These are phyloP conservation scores for Oryza rufipogon DNA, from an alignment of 176 grass and related monocot genomes.

Conservation along the genomic window DNA sequence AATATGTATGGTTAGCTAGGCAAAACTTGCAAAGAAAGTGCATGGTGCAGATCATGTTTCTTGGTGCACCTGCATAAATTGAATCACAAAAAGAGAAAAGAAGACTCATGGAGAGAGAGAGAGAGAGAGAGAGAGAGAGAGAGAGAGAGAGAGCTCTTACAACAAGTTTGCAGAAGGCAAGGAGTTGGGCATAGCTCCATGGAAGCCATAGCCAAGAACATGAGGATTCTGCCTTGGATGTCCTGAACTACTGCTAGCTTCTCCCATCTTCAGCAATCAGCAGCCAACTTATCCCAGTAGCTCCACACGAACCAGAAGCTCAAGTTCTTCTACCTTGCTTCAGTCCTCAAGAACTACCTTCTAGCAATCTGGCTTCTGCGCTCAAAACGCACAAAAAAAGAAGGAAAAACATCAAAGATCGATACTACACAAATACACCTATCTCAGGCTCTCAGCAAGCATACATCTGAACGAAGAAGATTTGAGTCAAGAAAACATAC, in stretches of 20 bases:
- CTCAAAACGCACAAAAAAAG: background rate
- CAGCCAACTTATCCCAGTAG: background rate
- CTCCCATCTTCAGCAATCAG: slow-evolving; percentile 42
- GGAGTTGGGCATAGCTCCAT: slow-evolving; percentile 41
- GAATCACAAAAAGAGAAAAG: background rate
- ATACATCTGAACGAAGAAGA: background rate
- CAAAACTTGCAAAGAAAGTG: background rate
- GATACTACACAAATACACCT: background rate
- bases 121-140: too few species aligned
- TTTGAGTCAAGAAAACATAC: slow-evolving; percentile 28
- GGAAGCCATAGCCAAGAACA: slow-evolving; percentile 53
- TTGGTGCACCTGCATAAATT: background rate
- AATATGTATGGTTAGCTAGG: background rate
- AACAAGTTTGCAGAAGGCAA: slow-evolving; percentile 55
- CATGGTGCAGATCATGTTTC: background rate
- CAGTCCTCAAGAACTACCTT: background rate
- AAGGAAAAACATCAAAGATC: slow-evolving; percentile 8
- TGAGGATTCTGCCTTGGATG: slow-evolving; percentile 33
- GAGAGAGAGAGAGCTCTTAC: slow-evolving; percentile 32
- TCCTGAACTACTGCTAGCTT: slow-evolving; percentile 47
- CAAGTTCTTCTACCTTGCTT: background rate
- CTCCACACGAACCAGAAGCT: background rate
- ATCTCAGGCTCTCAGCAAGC: background rate
- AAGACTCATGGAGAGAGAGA: background rate
- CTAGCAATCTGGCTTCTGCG: slow-evolving; percentile 18